phyloP scores from a whole-genome alignment of 345 rosid species.

The Eucalyptus marginata region DNA sequence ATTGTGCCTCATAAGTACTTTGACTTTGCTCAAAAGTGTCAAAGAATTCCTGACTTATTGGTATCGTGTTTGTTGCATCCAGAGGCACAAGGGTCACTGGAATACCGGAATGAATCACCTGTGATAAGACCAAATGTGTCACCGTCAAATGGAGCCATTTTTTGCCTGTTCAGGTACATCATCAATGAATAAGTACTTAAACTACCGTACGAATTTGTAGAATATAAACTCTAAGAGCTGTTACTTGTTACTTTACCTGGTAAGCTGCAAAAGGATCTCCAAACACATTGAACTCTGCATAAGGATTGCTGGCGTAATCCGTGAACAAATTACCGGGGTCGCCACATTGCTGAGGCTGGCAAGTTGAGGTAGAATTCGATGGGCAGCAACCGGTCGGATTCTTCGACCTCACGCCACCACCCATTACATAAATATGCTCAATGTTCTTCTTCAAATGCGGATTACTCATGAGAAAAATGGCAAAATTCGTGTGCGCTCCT shows the following conservation, averaged over 20 bases:
- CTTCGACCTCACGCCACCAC: conserved; percentile 64
- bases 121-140: background rate
- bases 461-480: conserved; percentile 62
- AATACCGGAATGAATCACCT: conserved; percentile 90
- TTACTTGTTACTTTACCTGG: conserved; percentile 25
- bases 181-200: background rate
- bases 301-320: conserved; percentile 63
- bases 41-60: conserved; percentile 42
- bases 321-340: conserved; percentile 65
- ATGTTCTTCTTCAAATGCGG: conserved; percentile 67
- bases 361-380: conserved; percentile 18
- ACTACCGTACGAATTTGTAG: background rate
- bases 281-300: conserved; percentile 80
- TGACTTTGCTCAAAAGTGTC: conserved; percentile 45
- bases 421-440: conserved; percentile 74
- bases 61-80: conserved; percentile 91
- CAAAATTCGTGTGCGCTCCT: conserved; percentile 80
- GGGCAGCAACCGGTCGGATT: conserved; percentile 74
- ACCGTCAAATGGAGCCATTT: background rate
- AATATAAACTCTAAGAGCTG: background rate
- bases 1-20: conserved; percentile 68
- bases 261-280: conserved; percentile 88
- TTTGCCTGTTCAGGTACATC: background rate
- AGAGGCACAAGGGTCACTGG: conserved; percentile 74
- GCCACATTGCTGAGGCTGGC: conserved; percentile 53